Conservation (phyloP, 495 filamentous ascomycete species). For the Talaromyces borbonicus region DNA sequence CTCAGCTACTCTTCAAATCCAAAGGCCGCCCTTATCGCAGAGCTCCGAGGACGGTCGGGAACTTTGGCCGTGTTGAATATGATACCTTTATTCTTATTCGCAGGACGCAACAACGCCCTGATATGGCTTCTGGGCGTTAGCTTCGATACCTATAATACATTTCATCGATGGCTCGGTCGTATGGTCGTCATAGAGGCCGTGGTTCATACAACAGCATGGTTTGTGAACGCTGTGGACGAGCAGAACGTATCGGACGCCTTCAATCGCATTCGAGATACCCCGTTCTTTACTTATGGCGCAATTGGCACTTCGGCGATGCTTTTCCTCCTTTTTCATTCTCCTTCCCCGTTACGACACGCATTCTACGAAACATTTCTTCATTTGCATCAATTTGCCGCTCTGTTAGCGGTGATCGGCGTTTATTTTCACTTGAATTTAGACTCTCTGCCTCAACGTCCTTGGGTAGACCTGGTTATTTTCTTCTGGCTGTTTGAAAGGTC, state of each 20-base stretch:
- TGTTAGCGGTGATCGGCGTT: constrained; percentile 54
- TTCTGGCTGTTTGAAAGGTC: constrained; percentile 60
- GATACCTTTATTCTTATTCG: constrained; percentile 82
- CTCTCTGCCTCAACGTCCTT: constrained; percentile 49
- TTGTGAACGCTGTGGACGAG: constrained; percentile 37
- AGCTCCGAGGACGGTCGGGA: constrained; percentile 76
- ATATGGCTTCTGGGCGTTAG: constrained; percentile 73
- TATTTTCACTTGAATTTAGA: constrained; percentile 60
- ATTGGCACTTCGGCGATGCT: constrained; percentile 48
- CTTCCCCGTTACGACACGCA: constrained; percentile 71
- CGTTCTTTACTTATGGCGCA: constrained; percentile 46
- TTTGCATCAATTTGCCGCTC: constrained; percentile 61
- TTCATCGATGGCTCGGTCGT: constrained; percentile 93
- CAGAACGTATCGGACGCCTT: constrained; percentile 42
- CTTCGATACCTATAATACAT: constrained; percentile 92
- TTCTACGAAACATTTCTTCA: constrained; percentile 83
- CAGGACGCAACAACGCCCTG: constrained; percentile 87
- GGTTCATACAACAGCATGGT: constrained; percentile 65
- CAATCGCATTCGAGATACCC: constrained; percentile 48
- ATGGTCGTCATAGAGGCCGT: constrained; percentile 70
- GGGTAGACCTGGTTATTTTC: constrained; percentile 47
- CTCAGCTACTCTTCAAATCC: constrained; percentile 51
- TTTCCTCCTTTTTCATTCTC: constrained; percentile 58
- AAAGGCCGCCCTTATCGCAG: constrained; percentile 43
- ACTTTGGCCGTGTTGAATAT: constrained; percentile 78